These are phyloP conservation scores for Leccinum pachyderme DNA, from an alignment of 1,284 basidiomycete species.

Conservation along the genomic window DNA sequence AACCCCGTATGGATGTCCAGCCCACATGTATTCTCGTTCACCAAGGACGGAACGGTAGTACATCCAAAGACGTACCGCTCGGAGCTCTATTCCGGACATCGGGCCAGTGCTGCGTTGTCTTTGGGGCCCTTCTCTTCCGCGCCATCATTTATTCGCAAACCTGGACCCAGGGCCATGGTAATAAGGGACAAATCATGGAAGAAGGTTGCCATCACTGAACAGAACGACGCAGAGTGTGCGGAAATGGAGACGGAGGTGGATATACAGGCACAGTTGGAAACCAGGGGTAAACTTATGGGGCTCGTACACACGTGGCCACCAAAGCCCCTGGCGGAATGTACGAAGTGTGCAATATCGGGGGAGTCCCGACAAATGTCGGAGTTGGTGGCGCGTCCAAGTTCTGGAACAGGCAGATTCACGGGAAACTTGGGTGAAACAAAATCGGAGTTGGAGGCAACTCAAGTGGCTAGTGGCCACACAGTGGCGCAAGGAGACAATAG, in stretches of 20 bases:
- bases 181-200: slow-evolving; percentile 28
- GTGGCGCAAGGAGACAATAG: background rate
- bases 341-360: slow-evolving; percentile 1
- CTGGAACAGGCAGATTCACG: background rate
- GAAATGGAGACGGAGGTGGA: background rate
- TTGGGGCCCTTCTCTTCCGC: background rate
- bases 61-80: slow-evolving; percentile 3
- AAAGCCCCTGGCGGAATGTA: slow-evolving; percentile 1
- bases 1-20: slow-evolving; percentile 23
- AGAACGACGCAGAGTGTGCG: slow-evolving; percentile 24
- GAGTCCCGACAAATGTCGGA: background rate
- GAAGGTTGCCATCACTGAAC: slow-evolving; percentile 28
- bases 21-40: slow-evolving; percentile 20
- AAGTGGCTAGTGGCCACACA: background rate
- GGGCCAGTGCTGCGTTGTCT: background rate
- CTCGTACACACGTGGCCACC: slow-evolving; percentile 28
- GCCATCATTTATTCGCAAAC: background rate
- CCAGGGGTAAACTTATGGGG: slow-evolving; percentile 1
- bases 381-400: background rate
- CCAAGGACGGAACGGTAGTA: slow-evolving; percentile 11
- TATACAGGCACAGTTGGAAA: slow-evolving; percentile 2
- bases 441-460: slow-evolving; percentile 2
- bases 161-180: background rate
- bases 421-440: slow-evolving; percentile 15
- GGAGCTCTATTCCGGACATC: slow-evolving; percentile 12